A percentile compares a stretch with the other conserved stretches of the same genome.
These are phyloP conservation scores for Periconia macrospinosa DNA, from an alignment of 2,329 filamentous ascomycete species.

Conservation along the genomic window DNA sequence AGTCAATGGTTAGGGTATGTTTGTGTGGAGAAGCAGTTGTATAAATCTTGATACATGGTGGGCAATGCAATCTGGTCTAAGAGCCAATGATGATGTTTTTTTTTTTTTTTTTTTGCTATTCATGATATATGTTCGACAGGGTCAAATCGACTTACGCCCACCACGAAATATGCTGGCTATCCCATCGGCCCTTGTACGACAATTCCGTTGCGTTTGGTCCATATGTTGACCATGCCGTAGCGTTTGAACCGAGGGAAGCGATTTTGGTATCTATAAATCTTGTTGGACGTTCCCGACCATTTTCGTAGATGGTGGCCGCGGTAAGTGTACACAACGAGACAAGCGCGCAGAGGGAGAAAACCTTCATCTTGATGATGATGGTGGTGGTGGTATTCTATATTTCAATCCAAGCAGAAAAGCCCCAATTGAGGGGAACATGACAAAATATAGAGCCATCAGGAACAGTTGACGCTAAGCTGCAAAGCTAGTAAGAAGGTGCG, in stretches of 20 bases:
- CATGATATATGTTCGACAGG: background rate
- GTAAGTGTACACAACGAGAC: slow-evolving; percentile 20
- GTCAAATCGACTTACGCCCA: slow-evolving; percentile 53
- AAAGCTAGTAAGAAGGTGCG: background rate
- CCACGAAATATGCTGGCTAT: slow-evolving; percentile 62
- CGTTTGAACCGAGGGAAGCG: slow-evolving; percentile 28
- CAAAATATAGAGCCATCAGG: background rate
- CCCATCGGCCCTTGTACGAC: slow-evolving; percentile 66
- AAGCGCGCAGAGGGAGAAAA: slow-evolving; percentile 8
- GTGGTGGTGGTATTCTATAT: too few species aligned
- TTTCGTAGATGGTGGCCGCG: slow-evolving; percentile 47
- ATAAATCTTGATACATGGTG: background rate
- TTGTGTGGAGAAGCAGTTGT: background rate
- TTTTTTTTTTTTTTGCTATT: too few species aligned
- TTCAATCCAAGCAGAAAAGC: slow-evolving; percentile 1
- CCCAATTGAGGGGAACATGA: background rate
- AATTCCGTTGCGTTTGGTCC: slow-evolving; percentile 56
- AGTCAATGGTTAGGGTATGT: background rate
- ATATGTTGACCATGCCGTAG: slow-evolving; percentile 51
- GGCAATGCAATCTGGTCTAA: background rate
- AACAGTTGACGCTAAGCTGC: background rate
- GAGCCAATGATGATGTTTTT: background rate
- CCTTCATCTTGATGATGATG: slow-evolving; percentile 12
- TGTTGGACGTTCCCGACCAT: slow-evolving; percentile 45
- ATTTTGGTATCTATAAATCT: slow-evolving; percentile 44